phyloP scores from a whole-genome alignment of 176 grass and related monocot species.

The Avena eriantha region DNA sequence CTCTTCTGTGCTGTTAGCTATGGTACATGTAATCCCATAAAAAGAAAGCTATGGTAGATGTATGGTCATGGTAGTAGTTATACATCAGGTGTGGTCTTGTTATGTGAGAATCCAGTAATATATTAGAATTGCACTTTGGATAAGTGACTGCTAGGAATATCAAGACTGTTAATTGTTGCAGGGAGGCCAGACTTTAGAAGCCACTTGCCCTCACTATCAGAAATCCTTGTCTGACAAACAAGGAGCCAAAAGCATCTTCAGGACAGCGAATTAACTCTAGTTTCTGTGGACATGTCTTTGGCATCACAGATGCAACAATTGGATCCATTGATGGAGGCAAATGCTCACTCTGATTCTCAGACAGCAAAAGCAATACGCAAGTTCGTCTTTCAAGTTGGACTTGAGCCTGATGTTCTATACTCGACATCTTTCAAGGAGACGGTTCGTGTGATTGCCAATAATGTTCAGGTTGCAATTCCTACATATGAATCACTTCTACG shows the following conservation, averaged over 20 bases:
- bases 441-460: conserved; percentile 50
- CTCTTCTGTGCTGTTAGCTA: not conserved
- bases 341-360: conserved; percentile 39
- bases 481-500: conserved; percentile 63
- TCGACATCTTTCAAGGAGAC: conserved; percentile 67
- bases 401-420: conserved; percentile 58
- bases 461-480: conserved; percentile 47
- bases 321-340: conserved; percentile 36
- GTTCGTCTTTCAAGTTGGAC: conserved; percentile 72
- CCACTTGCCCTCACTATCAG: not conserved
- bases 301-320: conserved; percentile 21
- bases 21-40: not conserved
- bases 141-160: conserved; percentile 19
- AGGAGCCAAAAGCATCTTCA: conserved; percentile 17
- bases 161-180: conserved; percentile 4
- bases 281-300: conserved; percentile 37
- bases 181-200: not conserved
- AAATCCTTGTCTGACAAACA: not conserved
- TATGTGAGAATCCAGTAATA: conserved; percentile 5
- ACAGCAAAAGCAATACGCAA: conserved; percentile 62
- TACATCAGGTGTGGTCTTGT: not conserved
- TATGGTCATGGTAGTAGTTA: not conserved
- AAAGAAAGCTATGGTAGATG: not conserved
- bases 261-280: conserved; percentile 42
- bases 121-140: not conserved